A percentile compares a stretch with the other conserved stretches of the same genome.
These are phyloP conservation scores for Tricholoma terreum DNA, from an alignment of 768 basidiomycete genomes.

Conservation along the genomic window DNA sequence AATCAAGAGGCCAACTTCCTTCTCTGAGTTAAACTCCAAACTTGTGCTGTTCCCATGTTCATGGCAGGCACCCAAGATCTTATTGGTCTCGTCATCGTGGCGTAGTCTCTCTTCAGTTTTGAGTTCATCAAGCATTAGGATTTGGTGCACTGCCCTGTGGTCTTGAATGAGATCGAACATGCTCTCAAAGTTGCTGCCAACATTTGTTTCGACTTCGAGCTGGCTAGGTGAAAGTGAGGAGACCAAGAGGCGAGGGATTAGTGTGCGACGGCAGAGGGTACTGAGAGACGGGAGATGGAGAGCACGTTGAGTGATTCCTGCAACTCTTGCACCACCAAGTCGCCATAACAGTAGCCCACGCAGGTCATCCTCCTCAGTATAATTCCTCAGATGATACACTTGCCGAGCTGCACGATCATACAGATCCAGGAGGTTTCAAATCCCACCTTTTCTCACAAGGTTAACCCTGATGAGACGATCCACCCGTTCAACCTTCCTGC, in stretches of 20 bases:
- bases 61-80: slow-evolving; percentile 6
- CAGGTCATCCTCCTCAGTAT: no score
- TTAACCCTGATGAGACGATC: no score
- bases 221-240: background rate
- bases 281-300: slow-evolving; percentile 13
- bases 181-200: slow-evolving; percentile 1
- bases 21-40: background rate
- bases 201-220: slow-evolving; percentile 3
- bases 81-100: slow-evolving; percentile 3
- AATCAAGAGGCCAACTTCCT: background rate
- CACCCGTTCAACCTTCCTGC: no score
- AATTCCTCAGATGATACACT: no score
- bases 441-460: slow-evolving; percentile 12
- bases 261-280: slow-evolving; percentile 3
- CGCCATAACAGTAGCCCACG: slow-evolving; percentile 7
- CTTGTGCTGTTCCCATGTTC: slow-evolving; percentile 1
- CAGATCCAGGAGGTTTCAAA: slow-evolving; percentile 13
- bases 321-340: slow-evolving; percentile 11
- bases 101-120: slow-evolving; percentile 2
- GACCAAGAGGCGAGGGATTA: background rate
- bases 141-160: no score
- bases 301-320: slow-evolving; percentile 10
- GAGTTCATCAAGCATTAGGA: slow-evolving; percentile 11
- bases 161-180: background rate
- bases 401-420: slow-evolving; percentile 1